Conservation (phyloP, 345 rosid genomes). For the Microcos paniculata region DNA sequence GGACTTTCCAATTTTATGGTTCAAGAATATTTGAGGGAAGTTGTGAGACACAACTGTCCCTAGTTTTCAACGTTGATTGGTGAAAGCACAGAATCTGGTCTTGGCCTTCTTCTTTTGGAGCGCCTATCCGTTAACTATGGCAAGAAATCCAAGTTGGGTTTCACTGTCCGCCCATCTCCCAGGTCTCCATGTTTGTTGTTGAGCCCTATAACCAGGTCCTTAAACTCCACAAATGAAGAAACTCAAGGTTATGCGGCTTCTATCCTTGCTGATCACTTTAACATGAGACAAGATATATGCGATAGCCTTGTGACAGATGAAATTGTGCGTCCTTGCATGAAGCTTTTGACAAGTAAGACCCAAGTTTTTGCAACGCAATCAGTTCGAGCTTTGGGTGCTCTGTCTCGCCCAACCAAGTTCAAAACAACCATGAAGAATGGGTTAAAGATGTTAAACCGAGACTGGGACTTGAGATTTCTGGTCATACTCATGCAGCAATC, state of each 20-base stretch:
- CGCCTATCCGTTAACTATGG: too few species aligned
- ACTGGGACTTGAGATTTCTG: slow-evolving; percentile 58
- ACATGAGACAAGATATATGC: slow-evolving; percentile 70
- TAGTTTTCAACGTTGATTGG: too few species aligned
- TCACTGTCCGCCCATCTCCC: too few species aligned
- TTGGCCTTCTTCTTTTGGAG: too few species aligned
- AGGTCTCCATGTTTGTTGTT: too few species aligned
- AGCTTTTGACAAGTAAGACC: slow-evolving; percentile 66
- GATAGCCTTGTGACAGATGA: slow-evolving; percentile 71
- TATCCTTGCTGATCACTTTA: slow-evolving; percentile 80
- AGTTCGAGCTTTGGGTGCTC: slow-evolving; percentile 73
- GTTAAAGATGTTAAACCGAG: slow-evolving; percentile 68
- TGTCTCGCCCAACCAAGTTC: slow-evolving; percentile 76
- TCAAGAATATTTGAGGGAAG: too few species aligned
- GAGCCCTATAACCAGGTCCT: too few species aligned
- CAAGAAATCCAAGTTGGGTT: too few species aligned
- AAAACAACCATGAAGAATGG: slow-evolving; percentile 90
- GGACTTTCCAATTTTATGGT: too few species aligned
- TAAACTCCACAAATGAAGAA: slow-evolving; percentile 69
- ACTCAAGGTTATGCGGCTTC: slow-evolving; percentile 78
- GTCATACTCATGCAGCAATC: slow-evolving; percentile 52
- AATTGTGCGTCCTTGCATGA: slow-evolving; percentile 64
- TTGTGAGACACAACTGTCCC: too few species aligned
- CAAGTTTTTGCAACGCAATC: slow-evolving; percentile 73
- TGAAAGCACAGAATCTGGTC: too few species aligned